Percentiles rank a stretch among this genome's conserved stretches.
These are phyloP conservation scores for Furculomyces boomerangus DNA, from an alignment of 371 early-diverging fungal species.

Conservation along the genomic window DNA sequence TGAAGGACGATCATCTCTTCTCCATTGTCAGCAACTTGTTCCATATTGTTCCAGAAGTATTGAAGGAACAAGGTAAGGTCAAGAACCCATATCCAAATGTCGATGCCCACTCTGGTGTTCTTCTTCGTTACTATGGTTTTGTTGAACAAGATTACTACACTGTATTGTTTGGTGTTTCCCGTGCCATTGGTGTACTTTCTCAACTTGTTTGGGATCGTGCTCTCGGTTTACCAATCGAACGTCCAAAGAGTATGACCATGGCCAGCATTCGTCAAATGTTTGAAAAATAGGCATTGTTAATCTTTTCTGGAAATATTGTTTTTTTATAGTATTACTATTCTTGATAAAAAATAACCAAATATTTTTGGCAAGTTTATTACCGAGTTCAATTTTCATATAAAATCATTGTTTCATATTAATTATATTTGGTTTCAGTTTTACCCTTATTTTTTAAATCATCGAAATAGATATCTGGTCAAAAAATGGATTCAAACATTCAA, in stretches of 20 bases:
- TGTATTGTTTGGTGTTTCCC: constrained; percentile 95
- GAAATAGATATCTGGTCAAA: too few species aligned
- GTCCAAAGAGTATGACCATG: constrained; percentile 88
- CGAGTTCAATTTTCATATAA: too few species aligned
- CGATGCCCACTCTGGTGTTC: constrained; percentile 96
- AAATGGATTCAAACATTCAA: too few species aligned
- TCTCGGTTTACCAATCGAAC: constrained; percentile 84
- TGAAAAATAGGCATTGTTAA: too few species aligned
- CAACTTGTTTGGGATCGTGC: constrained; percentile 95
- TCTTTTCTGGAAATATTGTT: too few species aligned
- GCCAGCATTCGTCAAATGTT: constrained; percentile 65
- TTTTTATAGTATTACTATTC: too few species aligned
- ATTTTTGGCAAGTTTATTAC: too few species aligned
- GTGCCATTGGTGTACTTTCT: constrained; percentile 85
- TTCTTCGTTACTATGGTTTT: constrained; percentile 90
- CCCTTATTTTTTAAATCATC: too few species aligned
- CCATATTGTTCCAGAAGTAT: constrained; percentile 89
- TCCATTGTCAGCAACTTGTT: constrained; percentile 88
- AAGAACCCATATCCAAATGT: constrained; percentile 99
- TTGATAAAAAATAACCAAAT: too few species aligned
- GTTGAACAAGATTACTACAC: constrained; percentile 98
- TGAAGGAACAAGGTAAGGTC: constrained; percentile 98
- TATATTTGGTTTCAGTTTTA: too few species aligned
- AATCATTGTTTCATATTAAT: too few species aligned
- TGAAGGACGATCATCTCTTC: constrained; percentile 92